A percentile compares a stretch with the other conserved stretches of the same genome.
Evolutionary conservation across 345 rosid genomes (phyloP).

Genomic region (Arabis hirsuta): DNA sequence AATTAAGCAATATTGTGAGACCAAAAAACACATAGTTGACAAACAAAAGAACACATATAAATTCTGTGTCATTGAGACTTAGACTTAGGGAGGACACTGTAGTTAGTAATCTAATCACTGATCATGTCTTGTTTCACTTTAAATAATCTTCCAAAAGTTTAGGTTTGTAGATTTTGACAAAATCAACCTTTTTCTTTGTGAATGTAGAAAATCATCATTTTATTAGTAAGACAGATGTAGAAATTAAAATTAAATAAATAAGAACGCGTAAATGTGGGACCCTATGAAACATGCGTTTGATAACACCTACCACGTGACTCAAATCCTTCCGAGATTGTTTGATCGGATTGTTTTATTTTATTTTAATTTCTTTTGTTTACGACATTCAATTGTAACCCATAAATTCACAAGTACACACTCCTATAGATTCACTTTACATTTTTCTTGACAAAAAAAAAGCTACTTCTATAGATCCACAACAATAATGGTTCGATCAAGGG

Average conservation of each 20-base stretch:
- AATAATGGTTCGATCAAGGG: too few species aligned
- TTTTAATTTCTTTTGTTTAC: too few species aligned
- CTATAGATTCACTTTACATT: too few species aligned
- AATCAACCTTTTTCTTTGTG: neutral
- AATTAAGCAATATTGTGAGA: neutral
- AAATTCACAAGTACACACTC: too few species aligned
- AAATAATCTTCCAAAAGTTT: neutral
- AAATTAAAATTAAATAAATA: conserved; percentile 3
- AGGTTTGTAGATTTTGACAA: neutral
- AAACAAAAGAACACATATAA: neutral
- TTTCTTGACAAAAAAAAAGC: too few species aligned
- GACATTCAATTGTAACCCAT: too few species aligned
- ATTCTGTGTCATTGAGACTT: neutral
- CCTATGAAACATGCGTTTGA: conserved; percentile 6
- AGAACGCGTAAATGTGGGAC: conserved; percentile 34
- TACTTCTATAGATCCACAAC: too few species aligned
- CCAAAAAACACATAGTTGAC: neutral
- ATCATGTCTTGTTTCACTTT: neutral
- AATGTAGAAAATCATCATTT: neutral
- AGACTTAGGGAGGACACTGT: neutral
- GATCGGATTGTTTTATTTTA: too few species aligned
- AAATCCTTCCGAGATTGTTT: neutral
- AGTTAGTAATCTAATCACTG: conserved; percentile 1
- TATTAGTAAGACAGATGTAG: neutral
- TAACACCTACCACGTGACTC: conserved; percentile 35